Conservation (phyloP, 164 flowering plant species). For the Vitis amurensis region DNA sequence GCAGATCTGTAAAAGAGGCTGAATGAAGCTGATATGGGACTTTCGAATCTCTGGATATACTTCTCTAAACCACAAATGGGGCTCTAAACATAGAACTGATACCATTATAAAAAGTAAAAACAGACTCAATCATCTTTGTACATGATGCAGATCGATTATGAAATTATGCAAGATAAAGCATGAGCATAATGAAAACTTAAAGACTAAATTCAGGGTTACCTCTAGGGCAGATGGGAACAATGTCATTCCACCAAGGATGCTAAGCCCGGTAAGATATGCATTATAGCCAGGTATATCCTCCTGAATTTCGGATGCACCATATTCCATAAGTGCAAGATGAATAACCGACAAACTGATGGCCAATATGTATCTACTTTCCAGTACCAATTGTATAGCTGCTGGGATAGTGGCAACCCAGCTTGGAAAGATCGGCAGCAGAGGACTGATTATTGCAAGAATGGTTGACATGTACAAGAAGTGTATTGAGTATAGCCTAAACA, state of each 20-base stretch:
- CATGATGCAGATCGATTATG: too few relatives aligned
- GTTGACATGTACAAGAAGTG: constrained; percentile 92
- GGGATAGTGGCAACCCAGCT: constrained; percentile 79
- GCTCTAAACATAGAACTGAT: too few relatives aligned
- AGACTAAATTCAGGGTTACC: constrained; percentile 37
- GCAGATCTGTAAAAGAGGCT: too few relatives aligned
- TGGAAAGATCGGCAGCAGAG: constrained; percentile 83
- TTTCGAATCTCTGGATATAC: too few relatives aligned
- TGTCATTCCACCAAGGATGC: constrained; percentile 97
- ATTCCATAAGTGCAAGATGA: constrained; percentile 79
- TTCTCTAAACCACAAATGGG: too few relatives aligned
- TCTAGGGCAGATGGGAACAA: constrained; percentile 90
- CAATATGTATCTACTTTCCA: constrained; percentile 68
- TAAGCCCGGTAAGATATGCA: constrained; percentile 87
- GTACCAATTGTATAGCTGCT: constrained; percentile 62
- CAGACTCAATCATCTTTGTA: too few relatives aligned
- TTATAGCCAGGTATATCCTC: constrained; percentile 83
- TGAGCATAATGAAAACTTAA: not conserved
- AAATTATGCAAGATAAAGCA: too few relatives aligned
- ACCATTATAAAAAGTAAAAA: too few relatives aligned
- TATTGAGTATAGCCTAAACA: constrained; percentile 74
- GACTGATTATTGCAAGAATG: constrained; percentile 73
- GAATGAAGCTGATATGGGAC: too few relatives aligned
- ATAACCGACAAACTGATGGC: constrained; percentile 58
- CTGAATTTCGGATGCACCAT: constrained; percentile 77